Evolutionary conservation across 2,329 filamentous ascomycete species (phyloP), one percentile per base, ranked within the genome.

Genomic region (Penicillium sp.): DNA sequence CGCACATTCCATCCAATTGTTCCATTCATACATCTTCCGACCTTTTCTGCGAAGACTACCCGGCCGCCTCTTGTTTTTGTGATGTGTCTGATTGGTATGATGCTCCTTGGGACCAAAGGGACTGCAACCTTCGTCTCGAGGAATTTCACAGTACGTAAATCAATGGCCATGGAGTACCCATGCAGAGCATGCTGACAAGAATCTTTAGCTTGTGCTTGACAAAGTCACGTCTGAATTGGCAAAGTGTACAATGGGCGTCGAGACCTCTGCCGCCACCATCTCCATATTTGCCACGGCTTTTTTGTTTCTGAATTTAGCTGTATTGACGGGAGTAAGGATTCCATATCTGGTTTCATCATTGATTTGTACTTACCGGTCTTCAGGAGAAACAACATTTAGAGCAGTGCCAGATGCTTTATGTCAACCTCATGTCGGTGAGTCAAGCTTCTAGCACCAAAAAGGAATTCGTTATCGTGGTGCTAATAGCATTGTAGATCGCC

Each of bases 11-110:
- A 77, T 39, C 71, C 73, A 1, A 68, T 74, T 3, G 64, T 76
- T 23, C 74, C 74, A 1, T 75, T 77, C 44, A 70, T 78, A 5
- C 75, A 78, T 50, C 63, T 74, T 10, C 73, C 75, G 2, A 75
- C 74, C 0, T 78, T 77, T 45, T 71, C 68, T 10, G 72, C 73
- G 1, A 73, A 71, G 35, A 70, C 69, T 29, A 69, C 72, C 3
- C 67, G 68, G 14, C 60, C 64, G 15, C 65, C 73, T 7, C 55
- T 77, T 13, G 56, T 77, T 1, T 71, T 76, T 33, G 68, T 68
- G 15, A 77, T 78, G 71, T 76, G 72, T 48, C 64, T 77, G 10
- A 73, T 77, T 21, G 75, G 75, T 3, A 64, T 77, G 51, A 71
- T 72, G 34, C 69, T 76, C 35, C 53, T 77, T 26, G 73, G 72